These are phyloP conservation scores for Carex sylvatica DNA, from an alignment of 202 grass and related monocot genomes.

Conservation along the genomic window DNA sequence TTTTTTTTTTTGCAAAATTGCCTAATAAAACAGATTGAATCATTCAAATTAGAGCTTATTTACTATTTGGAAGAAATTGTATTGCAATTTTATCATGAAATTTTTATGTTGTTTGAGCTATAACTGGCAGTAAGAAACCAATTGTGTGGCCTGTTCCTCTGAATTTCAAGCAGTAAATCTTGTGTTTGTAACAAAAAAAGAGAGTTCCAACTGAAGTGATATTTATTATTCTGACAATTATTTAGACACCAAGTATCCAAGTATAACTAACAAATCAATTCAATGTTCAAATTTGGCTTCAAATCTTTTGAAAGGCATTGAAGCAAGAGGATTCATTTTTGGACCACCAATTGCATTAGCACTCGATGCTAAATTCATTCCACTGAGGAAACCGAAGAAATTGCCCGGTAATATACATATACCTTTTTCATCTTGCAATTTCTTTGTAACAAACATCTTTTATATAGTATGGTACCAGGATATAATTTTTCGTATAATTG, in stretches of 20 bases:
- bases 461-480: neutral
- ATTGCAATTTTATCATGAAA: neutral
- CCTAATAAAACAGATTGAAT: neutral
- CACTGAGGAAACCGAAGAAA: slow-evolving; percentile 88
- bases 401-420: slow-evolving; percentile 47
- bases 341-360: slow-evolving; percentile 74
- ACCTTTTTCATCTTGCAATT: slow-evolving; percentile 4
- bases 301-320: slow-evolving; percentile 59
- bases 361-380: slow-evolving; percentile 85
- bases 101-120: neutral
- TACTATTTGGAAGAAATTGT: neutral
- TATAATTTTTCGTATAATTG: slow-evolving; percentile 10
- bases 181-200: too few species aligned
- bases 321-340: slow-evolving; percentile 94
- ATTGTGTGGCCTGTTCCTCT: too few species aligned
- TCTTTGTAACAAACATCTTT: neutral
- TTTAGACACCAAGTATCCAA: neutral
- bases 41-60: neutral
- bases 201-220: neutral
- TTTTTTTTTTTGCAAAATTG: neutral
- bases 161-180: too few species aligned
- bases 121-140: neutral
- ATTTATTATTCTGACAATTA: neutral
- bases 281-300: neutral
- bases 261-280: neutral